Conservation (phyloP, 2,329 filamentous ascomycete genomes). For the Colletotrichum viniferum region DNA sequence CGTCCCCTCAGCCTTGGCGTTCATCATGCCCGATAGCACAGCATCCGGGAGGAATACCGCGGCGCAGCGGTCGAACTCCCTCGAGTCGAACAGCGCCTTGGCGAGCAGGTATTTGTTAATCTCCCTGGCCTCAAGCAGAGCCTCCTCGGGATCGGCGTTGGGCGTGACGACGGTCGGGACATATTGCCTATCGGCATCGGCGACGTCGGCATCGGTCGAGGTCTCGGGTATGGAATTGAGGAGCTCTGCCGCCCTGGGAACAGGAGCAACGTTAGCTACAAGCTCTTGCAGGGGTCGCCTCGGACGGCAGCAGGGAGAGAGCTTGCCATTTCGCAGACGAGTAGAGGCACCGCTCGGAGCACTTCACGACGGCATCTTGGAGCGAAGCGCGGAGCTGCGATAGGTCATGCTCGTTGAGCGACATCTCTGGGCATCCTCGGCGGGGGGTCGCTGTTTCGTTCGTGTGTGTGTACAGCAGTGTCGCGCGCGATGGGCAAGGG, state of each 20-base stretch:
- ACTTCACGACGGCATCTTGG: constrained; percentile 86
- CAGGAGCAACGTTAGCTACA: constrained; percentile 13
- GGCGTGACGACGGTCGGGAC: constrained; percentile 53
- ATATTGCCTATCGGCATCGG: constrained; percentile 39
- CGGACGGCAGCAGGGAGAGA: neutral
- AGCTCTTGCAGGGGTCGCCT: neutral
- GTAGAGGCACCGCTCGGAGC: constrained; percentile 93
- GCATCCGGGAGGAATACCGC: constrained; percentile 85
- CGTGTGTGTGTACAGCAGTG: neutral
- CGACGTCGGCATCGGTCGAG: constrained; percentile 57
- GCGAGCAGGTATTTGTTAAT: constrained; percentile 85
- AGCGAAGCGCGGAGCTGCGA: constrained; percentile 74
- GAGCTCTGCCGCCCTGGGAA: constrained; percentile 85
- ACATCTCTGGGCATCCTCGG: constrained; percentile 43
- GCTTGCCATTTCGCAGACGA: constrained; percentile 93
- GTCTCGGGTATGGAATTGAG: constrained; percentile 78
- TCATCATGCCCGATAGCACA: constrained; percentile 70
- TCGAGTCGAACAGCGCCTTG: constrained; percentile 93
- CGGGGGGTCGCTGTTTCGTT: neutral
- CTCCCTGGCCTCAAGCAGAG: constrained; percentile 77
- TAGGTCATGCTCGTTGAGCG: constrained; percentile 59
- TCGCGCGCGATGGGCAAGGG: neutral
- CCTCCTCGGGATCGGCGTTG: constrained; percentile 74
- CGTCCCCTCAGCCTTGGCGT: constrained; percentile 47
- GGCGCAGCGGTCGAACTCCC: constrained; percentile 92